These are phyloP conservation scores for Elongisporangium prolatum DNA, from an alignment of 352 stramenopile genomes.

Conservation along the genomic window DNA sequence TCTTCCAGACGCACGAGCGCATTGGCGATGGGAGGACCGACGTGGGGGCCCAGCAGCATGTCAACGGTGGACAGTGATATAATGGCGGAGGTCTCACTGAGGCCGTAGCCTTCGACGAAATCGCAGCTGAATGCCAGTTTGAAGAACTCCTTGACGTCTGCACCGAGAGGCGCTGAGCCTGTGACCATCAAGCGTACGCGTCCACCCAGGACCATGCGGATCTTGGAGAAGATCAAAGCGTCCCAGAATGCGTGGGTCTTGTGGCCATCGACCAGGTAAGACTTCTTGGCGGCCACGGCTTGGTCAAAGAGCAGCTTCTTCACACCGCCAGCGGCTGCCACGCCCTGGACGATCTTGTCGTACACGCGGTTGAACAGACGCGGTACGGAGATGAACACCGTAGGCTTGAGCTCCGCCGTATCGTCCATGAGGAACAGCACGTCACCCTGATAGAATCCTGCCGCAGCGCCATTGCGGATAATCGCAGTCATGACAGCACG, in stretches of 20 bases:
- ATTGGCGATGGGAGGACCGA: constrained; percentile 81
- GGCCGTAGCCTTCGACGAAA: constrained; percentile 92
- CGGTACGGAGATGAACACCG: constrained; percentile 85
- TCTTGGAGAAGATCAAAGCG: constrained; percentile 92
- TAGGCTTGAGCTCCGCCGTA: constrained; percentile 78
- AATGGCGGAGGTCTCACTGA: constrained; percentile 90
- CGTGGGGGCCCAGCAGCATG: constrained; percentile 68
- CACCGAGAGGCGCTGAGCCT: constrained; percentile 87
- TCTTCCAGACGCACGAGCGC: constrained; percentile 89
- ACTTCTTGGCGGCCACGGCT: constrained; percentile 66
- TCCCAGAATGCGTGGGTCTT: constrained; percentile 84
- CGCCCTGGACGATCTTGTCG: constrained; percentile 80
- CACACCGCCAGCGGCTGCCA: constrained; percentile 54
- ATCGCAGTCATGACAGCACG: constrained; percentile 26
- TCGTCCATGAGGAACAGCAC: constrained; percentile 86
- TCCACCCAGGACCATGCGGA: constrained; percentile 88
- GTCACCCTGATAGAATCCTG: constrained; percentile 90
- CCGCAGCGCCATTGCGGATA: constrained; percentile 56
- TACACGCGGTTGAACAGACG: constrained; percentile 93
- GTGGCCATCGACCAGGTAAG: constrained; percentile 32
- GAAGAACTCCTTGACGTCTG: constrained; percentile 93
- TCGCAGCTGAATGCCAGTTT: constrained; percentile 84
- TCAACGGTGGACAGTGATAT: constrained; percentile 59
- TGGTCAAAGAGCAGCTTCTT: constrained; percentile 85
- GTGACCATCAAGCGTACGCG: constrained; percentile 88